Evolutionary conservation across 2,329 filamentous ascomycete genomes (phyloP).

Genomic region (Sporothrix phasma): DNA sequence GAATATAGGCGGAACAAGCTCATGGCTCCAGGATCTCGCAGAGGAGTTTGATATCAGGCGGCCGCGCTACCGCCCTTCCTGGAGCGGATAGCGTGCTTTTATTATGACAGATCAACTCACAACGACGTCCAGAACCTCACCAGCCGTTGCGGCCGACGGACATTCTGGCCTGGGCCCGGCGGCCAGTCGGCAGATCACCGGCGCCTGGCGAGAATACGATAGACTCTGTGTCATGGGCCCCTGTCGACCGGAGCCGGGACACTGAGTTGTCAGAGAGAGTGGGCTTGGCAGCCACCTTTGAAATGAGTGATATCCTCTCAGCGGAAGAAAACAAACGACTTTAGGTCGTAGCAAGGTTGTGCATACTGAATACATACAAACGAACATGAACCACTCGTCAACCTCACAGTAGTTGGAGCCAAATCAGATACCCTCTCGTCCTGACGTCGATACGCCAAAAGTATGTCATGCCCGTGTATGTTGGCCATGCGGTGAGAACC

Average conservation of each 20-base stretch:
- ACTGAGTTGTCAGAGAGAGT: background rate
- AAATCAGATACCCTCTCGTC: background rate
- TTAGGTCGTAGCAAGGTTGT: background rate
- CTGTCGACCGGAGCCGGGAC: background rate
- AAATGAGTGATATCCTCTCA: background rate
- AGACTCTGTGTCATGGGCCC: background rate
- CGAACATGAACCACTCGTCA: background rate
- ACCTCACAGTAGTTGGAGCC: background rate
- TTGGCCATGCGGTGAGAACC: background rate
- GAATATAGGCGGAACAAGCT: too few relatives aligned
- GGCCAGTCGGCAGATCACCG: constrained; percentile 8
- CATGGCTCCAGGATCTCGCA: too few relatives aligned
- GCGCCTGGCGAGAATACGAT: background rate
- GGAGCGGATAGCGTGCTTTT: background rate
- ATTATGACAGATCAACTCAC: background rate
- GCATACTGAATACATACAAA: background rate
- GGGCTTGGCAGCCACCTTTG: background rate
- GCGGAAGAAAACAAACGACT: background rate
- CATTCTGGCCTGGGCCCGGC: constrained; percentile 3
- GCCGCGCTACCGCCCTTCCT: background rate
- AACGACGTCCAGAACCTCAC: background rate
- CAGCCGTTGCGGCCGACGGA: constrained; percentile 1
- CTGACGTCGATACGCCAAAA: background rate
- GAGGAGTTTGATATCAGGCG: constrained; percentile 2
- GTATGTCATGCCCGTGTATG: background rate